Conservation (phyloP, 108 stramenopile genomes). For the Cyclotella baltica region DNA sequence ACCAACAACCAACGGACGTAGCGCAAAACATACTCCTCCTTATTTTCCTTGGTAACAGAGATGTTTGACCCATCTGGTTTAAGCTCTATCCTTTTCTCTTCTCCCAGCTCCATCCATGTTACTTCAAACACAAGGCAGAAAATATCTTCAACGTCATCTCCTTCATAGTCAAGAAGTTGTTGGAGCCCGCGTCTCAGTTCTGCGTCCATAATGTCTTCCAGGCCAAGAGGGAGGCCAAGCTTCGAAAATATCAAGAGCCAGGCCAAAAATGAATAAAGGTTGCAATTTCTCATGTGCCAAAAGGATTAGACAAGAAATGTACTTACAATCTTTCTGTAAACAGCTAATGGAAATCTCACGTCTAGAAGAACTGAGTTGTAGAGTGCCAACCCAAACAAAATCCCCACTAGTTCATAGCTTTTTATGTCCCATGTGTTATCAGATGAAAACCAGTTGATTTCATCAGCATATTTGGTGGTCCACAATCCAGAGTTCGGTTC, state of each 20-base stretch:
- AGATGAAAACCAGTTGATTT: constrained; percentile 89
- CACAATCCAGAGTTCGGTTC: constrained; percentile 91
- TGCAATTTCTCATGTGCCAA: too few species aligned
- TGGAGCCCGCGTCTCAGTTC: constrained; percentile 81
- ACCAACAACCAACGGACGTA: constrained; percentile 87
- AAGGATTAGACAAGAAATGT: not conserved
- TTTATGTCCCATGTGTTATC: constrained; percentile 84
- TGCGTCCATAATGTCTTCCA: constrained; percentile 89
- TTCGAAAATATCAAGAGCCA: not conserved
- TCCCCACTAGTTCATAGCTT: constrained; percentile 83
- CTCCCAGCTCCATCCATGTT: constrained; percentile 76
- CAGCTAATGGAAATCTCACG: constrained; percentile 84
- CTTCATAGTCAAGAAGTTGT: constrained; percentile 84
- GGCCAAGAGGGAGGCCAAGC: constrained; percentile 68
- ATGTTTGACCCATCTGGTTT: constrained; percentile 84
- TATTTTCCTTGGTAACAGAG: constrained; percentile 82
- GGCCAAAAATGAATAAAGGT: too few species aligned
- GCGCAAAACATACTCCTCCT: constrained; percentile 88
- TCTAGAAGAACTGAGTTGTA: constrained; percentile 93
- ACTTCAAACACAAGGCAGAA: constrained; percentile 86
- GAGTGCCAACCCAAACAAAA: constrained; percentile 89
- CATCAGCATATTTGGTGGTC: constrained; percentile 66
- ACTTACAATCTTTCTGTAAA: constrained; percentile 86
- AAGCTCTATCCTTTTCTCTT: constrained; percentile 73
- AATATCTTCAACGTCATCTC: constrained; percentile 87